Base-by-base conservation (phyloP, 2,329 filamentous ascomycete genomes). In the Camillea tinctor region DNA sequence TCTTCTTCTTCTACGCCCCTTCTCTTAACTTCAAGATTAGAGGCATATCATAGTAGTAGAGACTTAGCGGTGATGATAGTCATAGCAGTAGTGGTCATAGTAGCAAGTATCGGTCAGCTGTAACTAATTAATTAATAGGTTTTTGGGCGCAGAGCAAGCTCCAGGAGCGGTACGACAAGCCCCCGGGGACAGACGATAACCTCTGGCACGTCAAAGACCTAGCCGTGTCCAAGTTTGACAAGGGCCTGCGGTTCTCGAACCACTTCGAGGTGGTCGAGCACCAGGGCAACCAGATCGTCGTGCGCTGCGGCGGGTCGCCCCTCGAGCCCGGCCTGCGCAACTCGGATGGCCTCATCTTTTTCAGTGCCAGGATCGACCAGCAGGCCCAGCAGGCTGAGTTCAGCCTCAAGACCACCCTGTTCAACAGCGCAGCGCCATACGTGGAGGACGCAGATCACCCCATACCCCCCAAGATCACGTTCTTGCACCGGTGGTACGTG, bases 101-200 rank as follows among this genome's bases (percentile, higher is more conserved):
- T n/a, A n/a, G n/a, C n/a, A n/a, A n/a, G n/a, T n/a, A n/a, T n/a
- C n/a, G n/a, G n/a, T n/a, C n/a, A n/a, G n/a, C n/a, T n/a, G n/a
- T n/a, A n/a, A n/a, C n/a, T n/a, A n/a, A n/a, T n/a, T n/a, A n/a
- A n/a, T n/a, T n/a, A n/a, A n/a, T n/a, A 85, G 85, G 81, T 52
- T 89, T 82, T 70, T 70, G 67, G 66, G 23, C 64, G 5, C 72
- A 74, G 55, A 72, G 69, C 58, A 68, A 67, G 58, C 60, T 71
- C 21, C 72, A 73, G 11, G 64, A 73, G 60, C 68, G 68, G 49
- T 73, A 71, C 56, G 72, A 74, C 60, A 66, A 66, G 54, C 68
- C 71, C 15, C 60, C 70, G 0, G 71, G 70, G n/a, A 67, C 70
- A 15, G 71, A 72, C 55, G 64, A 68, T 54, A 63, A 73, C 58